These are phyloP conservation scores for Kodamaea neixiangensis DNA, from an alignment of 805 yeast species.

Conservation along the genomic window DNA sequence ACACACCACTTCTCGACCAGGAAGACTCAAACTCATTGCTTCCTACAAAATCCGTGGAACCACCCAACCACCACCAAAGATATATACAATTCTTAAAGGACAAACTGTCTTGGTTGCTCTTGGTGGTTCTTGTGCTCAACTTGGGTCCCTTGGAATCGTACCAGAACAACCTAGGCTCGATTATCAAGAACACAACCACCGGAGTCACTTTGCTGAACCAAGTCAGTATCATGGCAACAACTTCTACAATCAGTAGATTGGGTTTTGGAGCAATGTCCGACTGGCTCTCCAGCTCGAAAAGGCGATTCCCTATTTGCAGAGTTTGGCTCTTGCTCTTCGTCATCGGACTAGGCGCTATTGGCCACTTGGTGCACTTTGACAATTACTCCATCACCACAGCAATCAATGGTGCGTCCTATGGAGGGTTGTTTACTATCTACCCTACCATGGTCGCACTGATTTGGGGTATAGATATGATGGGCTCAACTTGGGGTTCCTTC, in stretches of 20 bases:
- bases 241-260: slow-evolving; percentile 72
- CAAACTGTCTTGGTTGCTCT: slow-evolving; percentile 62
- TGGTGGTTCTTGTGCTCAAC: slow-evolving; percentile 61
- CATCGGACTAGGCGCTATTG: slow-evolving; percentile 31
- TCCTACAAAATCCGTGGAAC: slow-evolving; percentile 35
- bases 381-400: slow-evolving; percentile 34
- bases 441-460: slow-evolving; percentile 82
- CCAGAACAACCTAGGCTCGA: slow-evolving; percentile 78
- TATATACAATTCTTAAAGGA: slow-evolving; percentile 48
- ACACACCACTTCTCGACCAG: slow-evolving; percentile 29
- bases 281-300: slow-evolving; percentile 38
- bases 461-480: slow-evolving; percentile 88
- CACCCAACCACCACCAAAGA: slow-evolving; percentile 36
- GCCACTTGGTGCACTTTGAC: slow-evolving; percentile 24
- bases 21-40: slow-evolving; percentile 22
- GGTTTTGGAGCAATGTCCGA: slow-evolving; percentile 71
- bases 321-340: slow-evolving; percentile 34
- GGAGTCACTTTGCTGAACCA: slow-evolving; percentile 37
- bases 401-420: slow-evolving; percentile 71
- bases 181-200: slow-evolving; percentile 46
- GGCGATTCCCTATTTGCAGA: slow-evolving; percentile 31
- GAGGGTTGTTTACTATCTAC: slow-evolving; percentile 80
- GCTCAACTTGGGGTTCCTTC: slow-evolving; percentile 90
- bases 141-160: slow-evolving; percentile 87
- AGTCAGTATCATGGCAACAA: slow-evolving; percentile 61